Evolutionary conservation across 306 rosid genomes (phyloP).

Genomic region (Fagus crenata): DNA sequence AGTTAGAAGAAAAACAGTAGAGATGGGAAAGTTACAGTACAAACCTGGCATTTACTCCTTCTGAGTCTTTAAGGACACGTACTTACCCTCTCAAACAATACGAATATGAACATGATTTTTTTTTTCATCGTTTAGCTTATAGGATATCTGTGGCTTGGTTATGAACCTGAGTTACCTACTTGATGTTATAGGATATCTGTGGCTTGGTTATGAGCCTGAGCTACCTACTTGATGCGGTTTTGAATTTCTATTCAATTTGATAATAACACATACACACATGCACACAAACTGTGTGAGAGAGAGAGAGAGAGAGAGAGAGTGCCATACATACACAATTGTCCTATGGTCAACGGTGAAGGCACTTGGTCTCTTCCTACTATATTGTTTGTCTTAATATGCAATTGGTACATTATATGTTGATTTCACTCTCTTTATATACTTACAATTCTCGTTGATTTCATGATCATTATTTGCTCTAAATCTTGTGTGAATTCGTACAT

Average conservation of each 20-base stretch:
- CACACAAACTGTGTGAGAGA: too few species aligned
- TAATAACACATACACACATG: background rate
- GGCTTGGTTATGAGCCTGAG: conserved; percentile 17
- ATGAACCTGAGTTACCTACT: conserved; percentile 2
- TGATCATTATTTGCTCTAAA: conserved; percentile 4
- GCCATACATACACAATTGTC: background rate
- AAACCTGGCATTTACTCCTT: conserved; percentile 92
- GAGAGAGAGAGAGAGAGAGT: background rate
- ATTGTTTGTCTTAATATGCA: background rate
- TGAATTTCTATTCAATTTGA: background rate
- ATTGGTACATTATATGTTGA: background rate
- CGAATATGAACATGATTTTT: conserved; percentile 1
- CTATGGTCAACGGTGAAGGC: conserved; percentile 3
- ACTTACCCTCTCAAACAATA: conserved; percentile 14
- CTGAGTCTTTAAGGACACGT: conserved; percentile 94
- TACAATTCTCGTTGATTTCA: conserved; percentile 2
- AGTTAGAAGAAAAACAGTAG: conserved; percentile 44
- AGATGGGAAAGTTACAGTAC: conserved; percentile 98
- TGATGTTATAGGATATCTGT: background rate
- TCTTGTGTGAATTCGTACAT: conserved; percentile 12
- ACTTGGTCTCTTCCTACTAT: background rate
- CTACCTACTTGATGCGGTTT: background rate
- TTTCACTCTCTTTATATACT: background rate
- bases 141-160: conserved; percentile 18
- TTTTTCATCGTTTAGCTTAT: conserved; percentile 5